Percentiles rank a stretch among this genome's conserved stretches.
Conservation (phyloP, 1,284 basidiomycete species). For the Puccinia hordei region DNA sequence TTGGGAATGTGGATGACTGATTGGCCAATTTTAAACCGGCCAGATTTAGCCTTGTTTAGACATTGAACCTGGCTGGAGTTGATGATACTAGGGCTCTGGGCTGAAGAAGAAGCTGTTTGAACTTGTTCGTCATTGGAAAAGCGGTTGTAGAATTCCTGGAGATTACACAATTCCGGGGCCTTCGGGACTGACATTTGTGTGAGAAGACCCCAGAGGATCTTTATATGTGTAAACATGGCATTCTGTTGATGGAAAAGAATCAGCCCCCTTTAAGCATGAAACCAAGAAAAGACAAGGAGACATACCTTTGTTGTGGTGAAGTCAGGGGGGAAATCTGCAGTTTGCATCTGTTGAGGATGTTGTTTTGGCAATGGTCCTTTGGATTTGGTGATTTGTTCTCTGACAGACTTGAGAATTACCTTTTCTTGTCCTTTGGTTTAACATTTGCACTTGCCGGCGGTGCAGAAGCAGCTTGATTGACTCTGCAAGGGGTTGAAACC, state of each 20-base stretch:
- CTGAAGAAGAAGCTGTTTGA: no score
- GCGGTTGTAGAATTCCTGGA: conserved; percentile 23
- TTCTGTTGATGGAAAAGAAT: neutral
- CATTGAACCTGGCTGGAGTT: no score
- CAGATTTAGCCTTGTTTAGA: neutral
- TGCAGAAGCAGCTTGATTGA: no score
- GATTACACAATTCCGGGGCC: neutral
- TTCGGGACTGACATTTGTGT: neutral
- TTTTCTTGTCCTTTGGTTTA: no score
- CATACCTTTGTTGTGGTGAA: conserved; percentile 20
- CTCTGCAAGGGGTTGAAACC: no score
- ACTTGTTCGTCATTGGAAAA: neutral
- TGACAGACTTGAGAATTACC: no score
- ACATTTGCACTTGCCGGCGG: no score
- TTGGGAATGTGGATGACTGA: conserved; percentile 27
- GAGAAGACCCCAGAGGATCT: conserved; percentile 41
- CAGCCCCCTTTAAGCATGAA: neutral
- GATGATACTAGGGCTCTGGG: no score
- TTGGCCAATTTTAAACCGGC: neutral
- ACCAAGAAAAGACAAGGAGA: neutral
- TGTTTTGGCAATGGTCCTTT: conserved; percentile 7
- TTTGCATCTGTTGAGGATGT: conserved; percentile 36
- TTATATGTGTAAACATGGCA: conserved; percentile 20
- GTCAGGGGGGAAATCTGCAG: no score
- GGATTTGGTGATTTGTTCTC: no score